A percentile compares a stretch with the other conserved stretches of the same genome.
phyloP scores from a whole-genome alignment of 2,329 filamentous ascomycete genomes.

The Tolypocladium amazonense region DNA sequence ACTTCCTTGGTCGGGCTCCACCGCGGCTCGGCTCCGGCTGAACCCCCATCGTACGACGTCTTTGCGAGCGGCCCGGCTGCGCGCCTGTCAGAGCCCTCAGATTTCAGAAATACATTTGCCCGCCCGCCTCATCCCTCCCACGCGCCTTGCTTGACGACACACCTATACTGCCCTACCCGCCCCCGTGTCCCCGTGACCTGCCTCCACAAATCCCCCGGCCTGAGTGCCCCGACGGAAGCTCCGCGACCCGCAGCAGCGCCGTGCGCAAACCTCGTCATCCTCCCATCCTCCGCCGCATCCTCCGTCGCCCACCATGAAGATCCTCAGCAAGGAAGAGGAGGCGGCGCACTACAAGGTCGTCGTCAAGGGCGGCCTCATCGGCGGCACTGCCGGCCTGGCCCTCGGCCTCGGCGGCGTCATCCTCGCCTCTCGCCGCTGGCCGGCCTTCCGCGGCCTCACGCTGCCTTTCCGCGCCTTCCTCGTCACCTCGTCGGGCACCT shows the following conservation, averaged over 20 bases:
- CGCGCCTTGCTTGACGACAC: not conserved
- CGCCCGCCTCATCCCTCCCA: not conserved
- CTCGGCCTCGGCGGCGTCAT: slow-evolving; percentile 58
- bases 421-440: slow-evolving; percentile 60
- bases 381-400: slow-evolving; percentile 57
- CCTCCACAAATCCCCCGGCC: not conserved
- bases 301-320: slow-evolving; percentile 59
- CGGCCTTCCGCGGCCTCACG: slow-evolving; percentile 70
- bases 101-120: not conserved
- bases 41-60: not conserved
- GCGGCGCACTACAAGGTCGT: slow-evolving; percentile 72
- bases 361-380: slow-evolving; percentile 66
- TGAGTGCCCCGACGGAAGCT: not conserved
- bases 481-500: slow-evolving; percentile 70
- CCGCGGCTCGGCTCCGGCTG: not conserved
- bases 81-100: not conserved
- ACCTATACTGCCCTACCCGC: not conserved
- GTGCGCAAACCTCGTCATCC: not conserved
- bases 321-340: slow-evolving; percentile 91
- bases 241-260: not conserved
- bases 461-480: slow-evolving; percentile 88
- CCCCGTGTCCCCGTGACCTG: not conserved
- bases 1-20: not conserved
- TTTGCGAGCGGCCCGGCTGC: not conserved
- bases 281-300: not conserved